These are phyloP conservation scores for Allomyces javanicus DNA, from an alignment of 192 early-diverging fungal genomes.

Conservation along the genomic window DNA sequence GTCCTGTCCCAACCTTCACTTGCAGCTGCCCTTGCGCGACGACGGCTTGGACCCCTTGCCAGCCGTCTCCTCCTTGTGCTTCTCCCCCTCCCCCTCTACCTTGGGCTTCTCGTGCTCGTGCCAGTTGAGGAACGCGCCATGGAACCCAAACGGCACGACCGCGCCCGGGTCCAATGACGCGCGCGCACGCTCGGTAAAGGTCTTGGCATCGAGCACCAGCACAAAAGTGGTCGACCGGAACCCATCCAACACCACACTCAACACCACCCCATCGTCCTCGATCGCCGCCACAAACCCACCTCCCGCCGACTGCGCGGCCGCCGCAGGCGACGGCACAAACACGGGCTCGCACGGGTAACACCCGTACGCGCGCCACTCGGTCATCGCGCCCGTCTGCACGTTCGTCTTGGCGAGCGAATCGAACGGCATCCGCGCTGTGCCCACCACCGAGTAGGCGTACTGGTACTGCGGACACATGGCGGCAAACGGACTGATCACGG, in stretches of 20 bases:
- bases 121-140: constrained; percentile 13
- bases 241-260: constrained; percentile 24
- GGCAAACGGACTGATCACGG: constrained; percentile 12
- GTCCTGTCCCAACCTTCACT: no score
- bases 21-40: no score
- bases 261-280: constrained; percentile 36
- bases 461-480: constrained; percentile 8
- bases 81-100: no score
- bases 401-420: constrained; percentile 8
- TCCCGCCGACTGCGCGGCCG: no score
- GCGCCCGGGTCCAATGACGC: constrained; percentile 14
- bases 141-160: constrained; percentile 25
- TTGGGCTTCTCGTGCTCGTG: no score
- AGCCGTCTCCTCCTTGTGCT: no score
- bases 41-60: no score
- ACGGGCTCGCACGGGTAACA: constrained; percentile 28
- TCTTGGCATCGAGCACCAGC: constrained; percentile 23
- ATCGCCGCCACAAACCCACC: constrained; percentile 3
- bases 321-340: constrained; percentile 23
- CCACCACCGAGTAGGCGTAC: constrained; percentile 16
- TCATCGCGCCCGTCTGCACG: constrained; percentile 1
- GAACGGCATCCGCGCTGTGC: constrained; percentile 7
- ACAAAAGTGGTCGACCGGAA: constrained; percentile 15
- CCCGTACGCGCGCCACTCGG: constrained; percentile 15
- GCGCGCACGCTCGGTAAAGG: constrained; percentile 25